Evolutionary conservation across 495 filamentous ascomycete species (phyloP), one percentile per base, ranked within the genome.

Genomic region (Pyrenula massariospora): DNA sequence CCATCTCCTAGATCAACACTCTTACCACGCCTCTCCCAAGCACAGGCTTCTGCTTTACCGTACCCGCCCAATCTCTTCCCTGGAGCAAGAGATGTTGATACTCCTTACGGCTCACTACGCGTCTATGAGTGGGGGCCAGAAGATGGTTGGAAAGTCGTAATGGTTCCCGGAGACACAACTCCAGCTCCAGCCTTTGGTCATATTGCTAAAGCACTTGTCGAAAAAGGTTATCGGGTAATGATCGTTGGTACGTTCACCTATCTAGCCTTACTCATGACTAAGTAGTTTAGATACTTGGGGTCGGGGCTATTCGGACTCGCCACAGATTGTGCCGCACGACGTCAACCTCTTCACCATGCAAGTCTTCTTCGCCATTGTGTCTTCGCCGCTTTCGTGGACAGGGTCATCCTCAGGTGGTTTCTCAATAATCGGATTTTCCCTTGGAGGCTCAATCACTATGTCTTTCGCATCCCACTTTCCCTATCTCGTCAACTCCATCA

Each of bases 101-200:
- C 81, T 5, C 86, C 87, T n/a, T 95, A 91, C 61, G 91, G 92
- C 21, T 82, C 77, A 23, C 84, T 90, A 23, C 73, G 88, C 42
- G 86, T 91, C 12, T 95, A 95, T 65, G 92, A 97, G 76, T 95
- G 84, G 75, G 92, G 92, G 10, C 89, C 89, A n/a, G 79, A 84
- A 56, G 67, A 81, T 53, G 91, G 91, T 2, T 71, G 77, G 21
- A 95, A 90, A 64, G 86, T 95, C 1, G 62, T 96, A 36, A 71
- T 95, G 22, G 70, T 96, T 21, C 91, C 95, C 65, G 92, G 92
- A 24, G 94, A 95, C 63, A 86, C 81, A 53, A 97, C 87, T 0
- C 87, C 92, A 1, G 87, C 85, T 67, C 77, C 87, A 60, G 79
- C 88, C 2, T 73, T 94, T 1, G 79, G 81, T 47, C 75, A 75